These are phyloP conservation scores for Macaranga tanarius DNA, from an alignment of 441 rosid species.

Conservation along the genomic window DNA sequence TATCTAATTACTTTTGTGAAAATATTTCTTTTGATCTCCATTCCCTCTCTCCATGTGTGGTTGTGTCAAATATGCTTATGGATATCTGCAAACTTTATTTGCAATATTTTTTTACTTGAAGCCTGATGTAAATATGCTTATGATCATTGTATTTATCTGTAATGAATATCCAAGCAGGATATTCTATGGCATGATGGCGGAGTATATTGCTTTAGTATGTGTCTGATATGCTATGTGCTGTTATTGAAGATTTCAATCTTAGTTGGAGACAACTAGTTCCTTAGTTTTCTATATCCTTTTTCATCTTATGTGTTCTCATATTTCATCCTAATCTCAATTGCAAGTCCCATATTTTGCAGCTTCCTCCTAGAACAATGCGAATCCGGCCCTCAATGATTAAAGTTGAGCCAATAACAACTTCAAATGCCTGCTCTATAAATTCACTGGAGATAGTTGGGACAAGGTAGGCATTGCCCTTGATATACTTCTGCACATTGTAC, in stretches of 20 bases:
- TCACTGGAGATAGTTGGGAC: conserved; percentile 65
- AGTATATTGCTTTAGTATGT: too few species aligned
- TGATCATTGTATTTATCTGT: background rate
- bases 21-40: background rate
- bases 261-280: background rate
- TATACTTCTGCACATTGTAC: background rate
- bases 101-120: background rate
- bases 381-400: conserved; percentile 73
- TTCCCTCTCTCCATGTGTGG: background rate
- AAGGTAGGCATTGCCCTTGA: conserved; percentile 40
- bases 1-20: too few species aligned
- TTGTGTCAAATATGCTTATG: background rate
- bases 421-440: conserved; percentile 31
- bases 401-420: conserved; percentile 39
- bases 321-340: background rate
- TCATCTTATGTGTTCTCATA: background rate
- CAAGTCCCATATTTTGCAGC: conserved; percentile 34
- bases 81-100: background rate
- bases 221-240: background rate
- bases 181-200: background rate
- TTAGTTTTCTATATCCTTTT: background rate
- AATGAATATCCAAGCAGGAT: background rate
- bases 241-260: background rate
- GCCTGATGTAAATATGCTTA: background rate
- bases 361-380: conserved; percentile 48